A percentile compares a stretch with the other conserved stretches of the same genome.
These are phyloP conservation scores for Salpingoeca rosetta DNA, from an alignment of 78 protist genomes.

Conservation along the genomic window DNA sequence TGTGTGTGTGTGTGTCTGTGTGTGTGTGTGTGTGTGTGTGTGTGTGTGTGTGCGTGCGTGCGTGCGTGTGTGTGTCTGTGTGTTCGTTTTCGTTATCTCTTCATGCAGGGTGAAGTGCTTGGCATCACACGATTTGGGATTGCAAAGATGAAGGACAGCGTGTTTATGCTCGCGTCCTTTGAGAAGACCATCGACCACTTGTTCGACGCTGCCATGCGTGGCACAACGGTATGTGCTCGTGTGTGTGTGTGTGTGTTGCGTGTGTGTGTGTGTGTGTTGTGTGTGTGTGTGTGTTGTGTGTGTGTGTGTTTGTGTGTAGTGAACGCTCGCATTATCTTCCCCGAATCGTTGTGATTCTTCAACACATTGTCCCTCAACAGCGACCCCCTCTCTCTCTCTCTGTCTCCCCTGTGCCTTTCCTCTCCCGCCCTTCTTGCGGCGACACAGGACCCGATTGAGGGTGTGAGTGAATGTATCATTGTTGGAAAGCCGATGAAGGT, in stretches of 20 bases:
- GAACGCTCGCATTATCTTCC: neutral
- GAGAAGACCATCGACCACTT: constrained; percentile 93
- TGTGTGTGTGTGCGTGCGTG: neutral
- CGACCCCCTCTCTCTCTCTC: neutral
- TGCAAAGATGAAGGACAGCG: constrained; percentile 84
- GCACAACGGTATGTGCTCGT: constrained; percentile 3
- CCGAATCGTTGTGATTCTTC: neutral
- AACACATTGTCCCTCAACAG: neutral
- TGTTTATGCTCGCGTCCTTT: constrained; percentile 94
- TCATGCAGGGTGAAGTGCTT: constrained; percentile 83
- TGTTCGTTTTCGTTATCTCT: too few relatives aligned
- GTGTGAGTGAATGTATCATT: constrained; percentile 96
- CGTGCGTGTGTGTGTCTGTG: too few relatives aligned
- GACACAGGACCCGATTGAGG: constrained; percentile 56
- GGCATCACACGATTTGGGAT: constrained; percentile 98
- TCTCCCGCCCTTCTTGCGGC: neutral
- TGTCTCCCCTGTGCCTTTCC: too few relatives aligned
- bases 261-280: too few relatives aligned
- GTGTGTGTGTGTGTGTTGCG: too few relatives aligned
- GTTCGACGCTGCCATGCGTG: constrained; percentile 88
- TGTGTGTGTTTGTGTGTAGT: too few relatives aligned
- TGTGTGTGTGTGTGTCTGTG: too few relatives aligned
- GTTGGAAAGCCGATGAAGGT: constrained; percentile 89
- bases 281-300: too few relatives aligned
- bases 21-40: too few relatives aligned